A percentile compares a stretch with the other conserved stretches of the same genome.
These are phyloP conservation scores for Austroboletus novae-zelandiae DNA, from an alignment of 1,284 basidiomycete genomes.

Conservation along the genomic window DNA sequence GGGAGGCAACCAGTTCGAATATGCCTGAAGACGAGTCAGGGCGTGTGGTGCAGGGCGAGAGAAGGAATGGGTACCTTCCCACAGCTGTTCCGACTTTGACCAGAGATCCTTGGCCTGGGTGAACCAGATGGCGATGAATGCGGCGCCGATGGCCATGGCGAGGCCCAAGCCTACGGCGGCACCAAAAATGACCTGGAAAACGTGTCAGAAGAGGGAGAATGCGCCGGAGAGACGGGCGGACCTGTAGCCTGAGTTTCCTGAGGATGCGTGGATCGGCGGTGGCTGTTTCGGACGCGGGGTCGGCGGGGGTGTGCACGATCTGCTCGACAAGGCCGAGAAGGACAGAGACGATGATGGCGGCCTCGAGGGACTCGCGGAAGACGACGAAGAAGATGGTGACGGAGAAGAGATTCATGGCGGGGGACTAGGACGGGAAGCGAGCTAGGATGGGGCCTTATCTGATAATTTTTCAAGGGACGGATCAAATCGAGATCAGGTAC, in stretches of 20 bases:
- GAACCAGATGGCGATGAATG: conserved; percentile 81
- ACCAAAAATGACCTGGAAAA: conserved; percentile 75
- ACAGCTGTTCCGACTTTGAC: conserved; percentile 70
- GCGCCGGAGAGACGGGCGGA: conserved; percentile 15
- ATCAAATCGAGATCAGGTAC: no score
- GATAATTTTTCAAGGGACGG: neutral
- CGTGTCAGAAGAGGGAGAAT: neutral
- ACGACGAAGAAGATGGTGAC: conserved; percentile 87
- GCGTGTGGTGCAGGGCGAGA: neutral
- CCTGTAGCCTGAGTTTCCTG: conserved; percentile 65
- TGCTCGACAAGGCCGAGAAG: conserved; percentile 84
- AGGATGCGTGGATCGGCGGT: conserved; percentile 40
- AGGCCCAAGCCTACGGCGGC: conserved; percentile 71
- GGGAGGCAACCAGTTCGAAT: conserved; percentile 76
- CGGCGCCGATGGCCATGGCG: conserved; percentile 73
- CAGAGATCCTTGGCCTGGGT: conserved; percentile 73
- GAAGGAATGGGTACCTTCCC: conserved; percentile 48
- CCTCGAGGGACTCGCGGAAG: conserved; percentile 88
- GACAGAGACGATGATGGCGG: conserved; percentile 85
- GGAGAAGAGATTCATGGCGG: conserved; percentile 57
- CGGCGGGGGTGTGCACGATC: conserved; percentile 49
- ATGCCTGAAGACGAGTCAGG: conserved; percentile 45
- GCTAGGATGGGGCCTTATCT: neutral
- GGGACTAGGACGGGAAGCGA: neutral
- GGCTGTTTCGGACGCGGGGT: neutral